Conservation (phyloP, 2,329 filamentous ascomycete species). For the Fusarium chaquense region DNA sequence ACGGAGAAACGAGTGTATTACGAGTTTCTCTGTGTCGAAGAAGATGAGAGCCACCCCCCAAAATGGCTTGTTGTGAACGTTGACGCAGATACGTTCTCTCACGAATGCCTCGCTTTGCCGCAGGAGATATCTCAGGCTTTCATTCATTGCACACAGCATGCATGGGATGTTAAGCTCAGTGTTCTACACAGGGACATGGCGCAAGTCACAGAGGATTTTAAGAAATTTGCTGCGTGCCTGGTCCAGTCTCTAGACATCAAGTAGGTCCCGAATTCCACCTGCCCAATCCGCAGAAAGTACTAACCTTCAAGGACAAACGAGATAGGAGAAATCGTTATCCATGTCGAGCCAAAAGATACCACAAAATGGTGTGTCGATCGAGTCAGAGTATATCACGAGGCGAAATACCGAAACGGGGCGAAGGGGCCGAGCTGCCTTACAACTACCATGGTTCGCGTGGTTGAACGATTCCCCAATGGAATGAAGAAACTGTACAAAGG, state of each 20-base stretch:
- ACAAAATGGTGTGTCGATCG: constrained; percentile 30
- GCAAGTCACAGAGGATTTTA: constrained; percentile 30
- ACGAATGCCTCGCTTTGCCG: constrained; percentile 35
- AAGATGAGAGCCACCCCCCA: background rate
- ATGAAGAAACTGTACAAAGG: constrained; percentile 14
- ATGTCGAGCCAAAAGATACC: constrained; percentile 13
- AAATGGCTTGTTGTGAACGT: constrained; percentile 46
- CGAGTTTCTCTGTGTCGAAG: constrained; percentile 44
- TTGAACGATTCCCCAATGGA: constrained; percentile 14
- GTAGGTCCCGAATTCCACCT: constrained; percentile 37
- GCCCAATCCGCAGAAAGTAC: background rate
- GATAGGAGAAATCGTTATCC: constrained; percentile 35
- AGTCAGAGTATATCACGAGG: constrained; percentile 41
- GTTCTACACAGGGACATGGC: constrained; percentile 27
- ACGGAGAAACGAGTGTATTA: constrained; percentile 42
- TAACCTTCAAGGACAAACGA: constrained; percentile 33
- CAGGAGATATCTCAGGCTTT: constrained; percentile 42
- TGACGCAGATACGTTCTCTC: constrained; percentile 44
- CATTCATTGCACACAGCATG: constrained; percentile 49
- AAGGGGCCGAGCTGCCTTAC: constrained; percentile 38
- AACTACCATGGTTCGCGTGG: constrained; percentile 41
- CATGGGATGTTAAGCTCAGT: constrained; percentile 52
- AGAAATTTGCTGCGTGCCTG: constrained; percentile 37
- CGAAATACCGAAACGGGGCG: constrained; percentile 33
- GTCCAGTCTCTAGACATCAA: constrained; percentile 41